Conservation (phyloP, 2,329 filamentous ascomycete species). For the Alternaria novae-zelandiae region DNA sequence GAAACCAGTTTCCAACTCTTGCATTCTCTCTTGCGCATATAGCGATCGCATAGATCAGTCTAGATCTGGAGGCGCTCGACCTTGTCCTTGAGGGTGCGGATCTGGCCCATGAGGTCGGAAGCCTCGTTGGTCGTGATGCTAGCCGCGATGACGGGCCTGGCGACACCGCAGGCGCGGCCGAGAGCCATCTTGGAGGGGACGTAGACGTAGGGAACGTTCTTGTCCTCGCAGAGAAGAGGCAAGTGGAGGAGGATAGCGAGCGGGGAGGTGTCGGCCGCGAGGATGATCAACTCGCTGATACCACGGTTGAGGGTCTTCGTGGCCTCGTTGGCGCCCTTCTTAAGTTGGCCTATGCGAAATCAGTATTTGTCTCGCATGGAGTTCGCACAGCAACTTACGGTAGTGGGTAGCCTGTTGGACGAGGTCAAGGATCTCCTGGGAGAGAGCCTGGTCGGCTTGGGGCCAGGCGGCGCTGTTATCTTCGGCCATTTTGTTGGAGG, state of each 20-base stretch:
- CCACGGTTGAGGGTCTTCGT: slow-evolving; percentile 93
- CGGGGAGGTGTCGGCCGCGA: slow-evolving; percentile 81
- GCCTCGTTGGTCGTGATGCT: slow-evolving; percentile 75
- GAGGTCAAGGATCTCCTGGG: slow-evolving; percentile 53
- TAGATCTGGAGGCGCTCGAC: slow-evolving; percentile 94
- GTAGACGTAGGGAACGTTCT: slow-evolving; percentile 67
- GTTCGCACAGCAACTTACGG: not conserved
- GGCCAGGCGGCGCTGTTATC: slow-evolving; percentile 44
- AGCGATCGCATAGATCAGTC: not conserved
- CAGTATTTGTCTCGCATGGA: not conserved
- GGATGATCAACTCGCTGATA: slow-evolving; percentile 85
- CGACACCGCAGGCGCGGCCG: slow-evolving; percentile 79
- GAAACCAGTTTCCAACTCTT: not conserved
- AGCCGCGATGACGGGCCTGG: slow-evolving; percentile 82
- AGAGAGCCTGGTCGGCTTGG: slow-evolving; percentile 57
- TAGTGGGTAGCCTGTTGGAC: slow-evolving; percentile 39
- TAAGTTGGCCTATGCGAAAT: slow-evolving; percentile 28
- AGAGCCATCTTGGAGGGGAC: slow-evolving; percentile 80
- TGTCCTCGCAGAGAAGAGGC: slow-evolving; percentile 87
- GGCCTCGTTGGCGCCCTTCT: slow-evolving; percentile 62
- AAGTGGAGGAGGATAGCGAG: slow-evolving; percentile 73
- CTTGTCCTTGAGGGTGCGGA: slow-evolving; percentile 89
- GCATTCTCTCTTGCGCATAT: not conserved
- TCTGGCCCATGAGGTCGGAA: slow-evolving; percentile 74
- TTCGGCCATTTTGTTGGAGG: slow-evolving; percentile 30